Conservation (phyloP, 2,329 filamentous ascomycete species). For the Pyrenophora seminiperda region DNA sequence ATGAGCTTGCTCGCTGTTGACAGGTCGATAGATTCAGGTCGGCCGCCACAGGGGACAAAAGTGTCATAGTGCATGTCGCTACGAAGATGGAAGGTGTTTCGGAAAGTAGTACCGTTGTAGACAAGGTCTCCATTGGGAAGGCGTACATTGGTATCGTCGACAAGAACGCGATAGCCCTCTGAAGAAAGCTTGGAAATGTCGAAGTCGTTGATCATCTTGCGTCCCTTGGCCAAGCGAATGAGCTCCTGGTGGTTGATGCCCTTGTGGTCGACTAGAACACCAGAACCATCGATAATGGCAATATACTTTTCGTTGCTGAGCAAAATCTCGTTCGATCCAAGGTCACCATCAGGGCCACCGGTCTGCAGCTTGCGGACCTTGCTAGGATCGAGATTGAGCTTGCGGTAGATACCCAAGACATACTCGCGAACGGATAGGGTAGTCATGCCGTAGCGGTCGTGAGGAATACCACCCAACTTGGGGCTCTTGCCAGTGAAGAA, state of each 20-base stretch:
- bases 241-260: slow-evolving; percentile 86
- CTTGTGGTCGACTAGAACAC: slow-evolving; percentile 90
- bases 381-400: slow-evolving; percentile 84
- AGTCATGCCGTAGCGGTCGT: slow-evolving; percentile 97
- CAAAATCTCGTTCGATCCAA: slow-evolving; percentile 97
- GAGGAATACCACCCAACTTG: slow-evolving; percentile 92
- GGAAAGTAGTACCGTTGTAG: slow-evolving; percentile 91
- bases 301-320: slow-evolving; percentile 96
- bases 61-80: slow-evolving; percentile 75
- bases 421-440: slow-evolving; percentile 96
- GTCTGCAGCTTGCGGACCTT: slow-evolving; percentile 94
- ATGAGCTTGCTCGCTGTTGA: slow-evolving; percentile 87
- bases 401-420: slow-evolving; percentile 94
- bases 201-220: slow-evolving; percentile 88
- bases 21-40: slow-evolving; percentile 94
- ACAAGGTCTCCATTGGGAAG: slow-evolving; percentile 86
- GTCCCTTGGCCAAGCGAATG: slow-evolving; percentile 78
- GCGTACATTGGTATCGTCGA: slow-evolving; percentile 87
- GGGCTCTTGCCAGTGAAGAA: slow-evolving; percentile 99
- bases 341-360: slow-evolving; percentile 92
- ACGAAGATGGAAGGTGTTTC: slow-evolving; percentile 95
- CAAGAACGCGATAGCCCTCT: slow-evolving; percentile 87
- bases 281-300: slow-evolving; percentile 92
- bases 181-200: slow-evolving; percentile 83
- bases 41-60: slow-evolving; percentile 95